Base-by-base conservation (phyloP, 1,139 yeast genomes). In the Sugiyamaella sp. region DNA sequence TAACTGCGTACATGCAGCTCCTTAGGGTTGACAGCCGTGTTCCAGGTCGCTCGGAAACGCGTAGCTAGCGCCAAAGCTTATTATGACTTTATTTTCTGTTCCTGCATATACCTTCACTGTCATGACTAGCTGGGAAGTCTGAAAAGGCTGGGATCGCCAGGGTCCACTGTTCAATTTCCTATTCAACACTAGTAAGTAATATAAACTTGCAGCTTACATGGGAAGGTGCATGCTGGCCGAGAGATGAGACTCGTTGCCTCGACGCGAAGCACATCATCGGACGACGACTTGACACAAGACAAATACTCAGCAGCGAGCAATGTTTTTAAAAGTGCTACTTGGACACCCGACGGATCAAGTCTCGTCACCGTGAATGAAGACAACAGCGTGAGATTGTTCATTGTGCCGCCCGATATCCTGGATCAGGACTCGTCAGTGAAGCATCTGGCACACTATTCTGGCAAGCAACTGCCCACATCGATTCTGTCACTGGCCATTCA, bases 331-430 rank as follows among this genome's bases (percentile, higher is more conserved):
- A 52, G 38, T 35, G 51, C 50, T 2, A 51, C 58, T 17, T 71
- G 73, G 73, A 65, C 71, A 3, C 53, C 63, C 0, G 72, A 71
- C 48, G 71, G 71, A 1, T 57, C 68, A 2, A 56, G 71, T 2
- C 51, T 71, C 12, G 54, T 69, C 5, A 59, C 71, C 1, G 55
- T 58, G 2, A 62, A 65, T 16, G 69, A 66, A 14, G 74, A 71
- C 46, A 54, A 57, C 10, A 68, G 61, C 0, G 41, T 69, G 4
- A 50, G 74, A 14, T 43, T 67, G 10, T 71, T 68, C 49, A 60
- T 70, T n/a, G 57, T 66, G 0, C 66, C 73, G 0, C 63, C 63
- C 1, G 58, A 65, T 12, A 51, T 70, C 1, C 56, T 62, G 0
- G 58, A 60, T 2, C 43, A 29, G 3, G 20, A 32, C 5, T 27